Evolutionary conservation across 495 filamentous ascomycete species (phyloP).

Genomic region (Parathielavia hyrcaniae): DNA sequence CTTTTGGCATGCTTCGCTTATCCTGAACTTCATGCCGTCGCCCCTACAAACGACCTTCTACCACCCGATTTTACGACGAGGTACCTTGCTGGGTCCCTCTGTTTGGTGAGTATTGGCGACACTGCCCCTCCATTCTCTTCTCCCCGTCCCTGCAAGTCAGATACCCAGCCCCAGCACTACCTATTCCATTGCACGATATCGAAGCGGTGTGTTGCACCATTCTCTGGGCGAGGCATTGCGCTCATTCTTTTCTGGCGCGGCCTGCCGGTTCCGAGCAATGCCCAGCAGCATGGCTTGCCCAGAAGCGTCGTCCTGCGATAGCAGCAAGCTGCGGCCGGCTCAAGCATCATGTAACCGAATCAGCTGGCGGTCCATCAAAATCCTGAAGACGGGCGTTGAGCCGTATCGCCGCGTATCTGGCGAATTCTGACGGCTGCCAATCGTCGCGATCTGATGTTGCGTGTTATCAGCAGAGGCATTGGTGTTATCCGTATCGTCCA

Average conservation of each 20-base stretch:
- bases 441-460: neutral
- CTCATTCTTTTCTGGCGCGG: neutral
- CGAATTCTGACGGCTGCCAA: neutral
- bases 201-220: slow-evolving; percentile 2
- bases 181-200: neutral
- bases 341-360: neutral
- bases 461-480: neutral
- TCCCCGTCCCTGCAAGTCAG: neutral
- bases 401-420: slow-evolving; percentile 1
- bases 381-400: neutral
- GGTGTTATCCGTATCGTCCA: neutral
- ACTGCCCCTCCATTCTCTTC: neutral
- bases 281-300: no score
- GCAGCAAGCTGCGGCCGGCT: no score
- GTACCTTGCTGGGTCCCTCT: neutral
- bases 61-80: neutral
- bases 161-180: neutral
- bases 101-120: neutral
- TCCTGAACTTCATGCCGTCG: neutral
- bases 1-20: neutral
- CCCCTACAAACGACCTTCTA: neutral
- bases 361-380: neutral
- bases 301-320: no score
- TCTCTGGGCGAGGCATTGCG: neutral
- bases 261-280: neutral